Conservation (phyloP, 306 rosid species). For the Inga leiocalycina region DNA sequence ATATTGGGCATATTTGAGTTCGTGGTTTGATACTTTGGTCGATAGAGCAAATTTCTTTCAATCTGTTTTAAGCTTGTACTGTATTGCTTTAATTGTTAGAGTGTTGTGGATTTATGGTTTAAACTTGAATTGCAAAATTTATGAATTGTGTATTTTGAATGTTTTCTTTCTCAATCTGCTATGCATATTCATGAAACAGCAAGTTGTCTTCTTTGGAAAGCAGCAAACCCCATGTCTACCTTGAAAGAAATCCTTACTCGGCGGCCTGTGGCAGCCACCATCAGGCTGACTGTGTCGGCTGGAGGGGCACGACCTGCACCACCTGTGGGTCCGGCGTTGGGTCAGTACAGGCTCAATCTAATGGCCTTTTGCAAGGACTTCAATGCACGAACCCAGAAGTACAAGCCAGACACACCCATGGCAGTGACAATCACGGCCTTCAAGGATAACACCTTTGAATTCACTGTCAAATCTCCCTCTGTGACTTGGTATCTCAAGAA, state of each 20-base stretch:
- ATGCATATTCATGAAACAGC: neutral
- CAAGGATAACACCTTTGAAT: slow-evolving; percentile 91
- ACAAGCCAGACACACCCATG: slow-evolving; percentile 81
- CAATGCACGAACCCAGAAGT: slow-evolving; percentile 84
- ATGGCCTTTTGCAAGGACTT: slow-evolving; percentile 96
- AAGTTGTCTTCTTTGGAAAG: neutral
- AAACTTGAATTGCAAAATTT: neutral
- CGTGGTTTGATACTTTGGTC: neutral
- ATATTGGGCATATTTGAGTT: neutral
- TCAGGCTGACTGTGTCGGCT: slow-evolving; percentile 70
- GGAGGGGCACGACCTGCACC: slow-evolving; percentile 78
- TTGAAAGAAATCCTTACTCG: slow-evolving; percentile 70
- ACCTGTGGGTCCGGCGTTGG: slow-evolving; percentile 80
- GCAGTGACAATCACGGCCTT: slow-evolving; percentile 80
- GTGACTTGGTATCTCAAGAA: slow-evolving; percentile 86
- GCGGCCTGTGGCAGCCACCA: slow-evolving; percentile 78
- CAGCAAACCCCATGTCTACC: slow-evolving; percentile 55
- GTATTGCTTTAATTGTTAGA: neutral
- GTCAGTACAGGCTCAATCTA: slow-evolving; percentile 83
- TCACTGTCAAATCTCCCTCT: slow-evolving; percentile 73
- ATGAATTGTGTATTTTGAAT: neutral
- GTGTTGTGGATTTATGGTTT: neutral
- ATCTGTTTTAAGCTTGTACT: neutral
- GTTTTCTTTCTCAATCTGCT: neutral
- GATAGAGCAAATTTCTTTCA: neutral